These are phyloP conservation scores for Poa pratensis DNA, from an alignment of 176 grass and related monocot species.

Conservation along the genomic window DNA sequence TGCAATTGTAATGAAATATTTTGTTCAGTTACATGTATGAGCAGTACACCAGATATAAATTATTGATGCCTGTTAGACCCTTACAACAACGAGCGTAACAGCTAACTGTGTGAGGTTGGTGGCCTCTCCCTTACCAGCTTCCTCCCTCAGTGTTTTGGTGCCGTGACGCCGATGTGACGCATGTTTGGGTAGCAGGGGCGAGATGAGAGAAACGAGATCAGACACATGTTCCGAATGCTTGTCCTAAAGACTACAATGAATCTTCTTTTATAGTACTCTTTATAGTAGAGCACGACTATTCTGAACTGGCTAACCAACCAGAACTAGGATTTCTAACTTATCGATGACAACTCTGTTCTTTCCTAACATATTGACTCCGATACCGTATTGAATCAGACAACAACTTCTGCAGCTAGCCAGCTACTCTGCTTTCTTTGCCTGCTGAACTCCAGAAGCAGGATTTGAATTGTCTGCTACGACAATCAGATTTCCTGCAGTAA, in stretches of 20 bases:
- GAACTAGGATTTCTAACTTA: conserved; percentile 6
- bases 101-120: not conserved
- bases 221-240: not conserved
- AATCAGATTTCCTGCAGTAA: not conserved
- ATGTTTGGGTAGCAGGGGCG: conserved; percentile 4
- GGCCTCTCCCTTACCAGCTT: not conserved
- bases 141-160: not conserved
- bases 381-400: not conserved
- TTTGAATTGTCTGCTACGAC: not conserved
- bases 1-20: conserved; percentile 29
- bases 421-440: not conserved
- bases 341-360: not conserved
- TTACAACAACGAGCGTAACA: not conserved
- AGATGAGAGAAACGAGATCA: not conserved
- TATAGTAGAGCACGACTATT: not conserved
- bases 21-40: conserved; percentile 11
- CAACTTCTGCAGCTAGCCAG: not conserved
- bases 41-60: not conserved
- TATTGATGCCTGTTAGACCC: conserved; percentile 17
- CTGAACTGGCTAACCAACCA: not conserved
- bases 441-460: not conserved
- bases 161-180: not conserved
- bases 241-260: not conserved
- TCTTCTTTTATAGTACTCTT: not conserved
- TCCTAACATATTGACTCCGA: not conserved